These are phyloP conservation scores for Yamadazyma membranifaciens DNA, from an alignment of 1,139 yeast species.

Conservation along the genomic window DNA sequence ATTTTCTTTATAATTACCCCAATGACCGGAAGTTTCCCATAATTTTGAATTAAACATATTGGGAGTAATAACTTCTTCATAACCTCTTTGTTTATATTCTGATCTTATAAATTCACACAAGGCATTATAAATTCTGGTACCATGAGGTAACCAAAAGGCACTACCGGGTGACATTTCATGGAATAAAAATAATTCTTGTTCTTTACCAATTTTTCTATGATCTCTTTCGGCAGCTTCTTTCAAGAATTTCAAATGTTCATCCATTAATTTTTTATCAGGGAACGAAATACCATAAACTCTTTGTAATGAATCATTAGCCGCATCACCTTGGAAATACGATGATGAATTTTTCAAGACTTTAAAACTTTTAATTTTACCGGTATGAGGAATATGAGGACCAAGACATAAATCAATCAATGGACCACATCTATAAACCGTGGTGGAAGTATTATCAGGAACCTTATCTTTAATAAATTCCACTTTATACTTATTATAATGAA, in stretches of 20 bases:
- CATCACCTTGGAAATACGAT: constrained; percentile 93
- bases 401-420: constrained; percentile 95
- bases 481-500: constrained; percentile 93
- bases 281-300: constrained; percentile 97
- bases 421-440: constrained; percentile 98
- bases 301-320: constrained; percentile 91
- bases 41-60: constrained; percentile 93
- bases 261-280: constrained; percentile 98
- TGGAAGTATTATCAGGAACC: constrained; percentile 93
- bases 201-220: constrained; percentile 94
- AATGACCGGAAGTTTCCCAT: constrained; percentile 98
- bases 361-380: constrained; percentile 94
- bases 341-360: constrained; percentile 94
- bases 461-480: constrained; percentile 82
- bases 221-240: constrained; percentile 98
- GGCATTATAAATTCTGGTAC: constrained; percentile 91
- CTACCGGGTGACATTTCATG: constrained; percentile 97
- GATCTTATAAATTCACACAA: constrained; percentile 72
- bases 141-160: constrained; percentile 98
- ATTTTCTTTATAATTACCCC: constrained; percentile 95
- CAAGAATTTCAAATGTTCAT: constrained; percentile 89
- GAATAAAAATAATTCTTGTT: constrained; percentile 93
- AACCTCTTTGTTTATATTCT: constrained; percentile 89
- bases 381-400: constrained; percentile 98
- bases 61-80: constrained; percentile 97